Percentiles rank a stretch among this genome's conserved stretches.
These are phyloP conservation scores for Lactarius quietus DNA, from an alignment of 768 basidiomycete genomes.

Conservation along the genomic window DNA sequence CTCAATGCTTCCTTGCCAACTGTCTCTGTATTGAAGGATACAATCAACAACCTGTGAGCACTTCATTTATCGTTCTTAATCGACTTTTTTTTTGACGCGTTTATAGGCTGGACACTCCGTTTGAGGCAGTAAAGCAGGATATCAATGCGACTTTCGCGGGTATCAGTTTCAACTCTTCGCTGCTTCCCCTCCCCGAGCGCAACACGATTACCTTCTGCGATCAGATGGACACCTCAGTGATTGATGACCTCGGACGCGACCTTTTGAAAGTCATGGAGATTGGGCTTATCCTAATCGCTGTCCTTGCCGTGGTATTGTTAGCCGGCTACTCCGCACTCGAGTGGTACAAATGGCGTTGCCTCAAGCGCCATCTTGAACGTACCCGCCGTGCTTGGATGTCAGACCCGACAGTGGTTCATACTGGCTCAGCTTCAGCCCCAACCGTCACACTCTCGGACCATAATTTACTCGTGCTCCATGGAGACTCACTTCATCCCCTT, in stretches of 20 bases:
- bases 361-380: conserved; percentile 59
- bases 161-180: conserved; percentile 66
- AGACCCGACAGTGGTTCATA: conserved; percentile 60
- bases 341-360: conserved; percentile 84
- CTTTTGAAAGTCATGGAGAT: conserved; percentile 79
- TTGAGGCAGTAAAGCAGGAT: conserved; percentile 81
- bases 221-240: conserved; percentile 73
- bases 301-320: conserved; percentile 69
- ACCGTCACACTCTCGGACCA: conserved; percentile 63
- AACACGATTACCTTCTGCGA: conserved; percentile 71
- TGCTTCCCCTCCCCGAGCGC: conserved; percentile 73
- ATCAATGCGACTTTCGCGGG: conserved; percentile 82
- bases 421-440: conserved; percentile 39
- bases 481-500: conserved; percentile 67
- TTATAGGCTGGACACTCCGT: conserved; percentile 74
- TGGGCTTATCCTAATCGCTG: conserved; percentile 68
- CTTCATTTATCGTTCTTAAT: background rate
- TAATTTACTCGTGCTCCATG: conserved; percentile 73
- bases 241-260: conserved; percentile 81
- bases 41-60: conserved; percentile 64
- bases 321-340: conserved; percentile 72
- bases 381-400: conserved; percentile 75
- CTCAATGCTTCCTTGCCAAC: conserved; percentile 83
- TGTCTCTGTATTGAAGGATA: conserved; percentile 66
- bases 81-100: conserved; percentile 12